Conservation (phyloP, 768 basidiomycete genomes). For the Nidularia pulvinata region DNA sequence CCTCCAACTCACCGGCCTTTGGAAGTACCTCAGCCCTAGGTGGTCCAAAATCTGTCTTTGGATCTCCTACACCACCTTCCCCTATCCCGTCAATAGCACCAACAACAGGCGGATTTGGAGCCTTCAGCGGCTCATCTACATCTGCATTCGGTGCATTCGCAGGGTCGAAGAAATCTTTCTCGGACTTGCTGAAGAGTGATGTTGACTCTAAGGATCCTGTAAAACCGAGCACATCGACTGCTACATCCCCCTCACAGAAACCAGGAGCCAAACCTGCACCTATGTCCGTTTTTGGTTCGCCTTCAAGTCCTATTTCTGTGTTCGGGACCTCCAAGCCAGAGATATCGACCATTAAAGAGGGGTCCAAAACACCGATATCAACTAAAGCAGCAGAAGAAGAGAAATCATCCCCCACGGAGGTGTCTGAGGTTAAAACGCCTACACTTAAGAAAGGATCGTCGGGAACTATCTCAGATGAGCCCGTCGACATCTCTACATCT, state of each 20-base stretch:
- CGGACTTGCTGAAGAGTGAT: conserved; percentile 53
- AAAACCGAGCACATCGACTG: conserved; percentile 5
- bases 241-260: conserved; percentile 1
- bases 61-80: conserved; percentile 16
- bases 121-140: conserved; percentile 41
- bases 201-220: conserved; percentile 19
- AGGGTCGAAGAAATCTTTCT: conserved; percentile 46
- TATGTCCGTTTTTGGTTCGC: not conserved
- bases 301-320: not conserved
- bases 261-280: conserved; percentile 1
- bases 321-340: too few relatives aligned
- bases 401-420: not conserved
- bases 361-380: not conserved
- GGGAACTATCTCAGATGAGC: conserved; percentile 9
- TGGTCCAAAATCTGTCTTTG: conserved; percentile 25
- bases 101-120: conserved; percentile 43
- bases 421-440: not conserved
- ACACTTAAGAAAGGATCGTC: conserved; percentile 1
- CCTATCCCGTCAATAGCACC: conserved; percentile 23
- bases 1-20: conserved; percentile 28
- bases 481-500: conserved; percentile 35
- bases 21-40: conserved; percentile 36
- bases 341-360: not conserved
- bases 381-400: conserved; percentile 1
- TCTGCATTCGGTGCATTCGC: conserved; percentile 39